Evolutionary conservation across 257 asterid genomes (phyloP).

Genomic region (Penstemon newberryi): DNA sequence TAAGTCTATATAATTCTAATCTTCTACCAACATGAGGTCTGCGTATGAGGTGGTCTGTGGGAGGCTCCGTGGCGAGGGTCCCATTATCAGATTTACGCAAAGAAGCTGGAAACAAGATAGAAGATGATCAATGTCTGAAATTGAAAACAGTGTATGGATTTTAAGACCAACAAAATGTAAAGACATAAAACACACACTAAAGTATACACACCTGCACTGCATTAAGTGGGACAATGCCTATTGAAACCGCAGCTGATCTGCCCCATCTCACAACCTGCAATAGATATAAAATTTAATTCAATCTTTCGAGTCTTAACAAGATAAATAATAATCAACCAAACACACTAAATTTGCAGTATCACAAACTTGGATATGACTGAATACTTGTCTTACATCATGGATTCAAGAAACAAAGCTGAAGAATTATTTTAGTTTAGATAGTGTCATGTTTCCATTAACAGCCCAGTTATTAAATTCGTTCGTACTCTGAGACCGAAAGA

Average conservation of each 20-base stretch:
- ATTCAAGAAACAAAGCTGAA: neutral
- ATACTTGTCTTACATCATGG: neutral
- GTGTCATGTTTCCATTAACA: neutral
- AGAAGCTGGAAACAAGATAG: constrained; percentile 60
- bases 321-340: too few species aligned
- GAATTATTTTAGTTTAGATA: neutral
- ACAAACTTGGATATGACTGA: neutral
- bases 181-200: neutral
- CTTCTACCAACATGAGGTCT: constrained; percentile 94
- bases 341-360: too few species aligned
- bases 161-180: neutral
- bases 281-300: constrained; percentile 7
- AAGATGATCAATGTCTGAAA: constrained; percentile 9
- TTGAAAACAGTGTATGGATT: neutral
- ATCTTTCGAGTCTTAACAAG: constrained; percentile 4
- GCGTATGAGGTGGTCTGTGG: constrained; percentile 88
- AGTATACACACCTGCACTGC: constrained; percentile 80
- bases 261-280: constrained; percentile 98
- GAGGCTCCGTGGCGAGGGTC: constrained; percentile 96
- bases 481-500: neutral
- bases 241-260: constrained; percentile 83
- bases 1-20: constrained; percentile 36
- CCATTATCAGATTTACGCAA: constrained; percentile 98
- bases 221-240: constrained; percentile 89
- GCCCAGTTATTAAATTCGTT: neutral